Conservation (phyloP, 2,329 filamentous ascomycete species). For the Pseudopithomyces chartarum region DNA sequence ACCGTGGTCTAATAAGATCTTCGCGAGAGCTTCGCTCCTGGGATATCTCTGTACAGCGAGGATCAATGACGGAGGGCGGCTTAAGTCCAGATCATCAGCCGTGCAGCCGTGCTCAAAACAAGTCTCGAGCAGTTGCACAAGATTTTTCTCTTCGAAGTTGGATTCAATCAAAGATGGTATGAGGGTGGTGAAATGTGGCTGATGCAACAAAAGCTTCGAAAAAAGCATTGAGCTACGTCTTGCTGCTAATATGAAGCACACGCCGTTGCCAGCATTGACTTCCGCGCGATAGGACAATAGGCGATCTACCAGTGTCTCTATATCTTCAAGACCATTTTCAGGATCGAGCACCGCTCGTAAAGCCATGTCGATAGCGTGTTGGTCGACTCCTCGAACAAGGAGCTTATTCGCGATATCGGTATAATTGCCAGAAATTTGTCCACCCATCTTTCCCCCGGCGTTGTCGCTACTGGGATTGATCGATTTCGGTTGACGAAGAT, state of each 20-base stretch:
- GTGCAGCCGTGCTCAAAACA: slow-evolving; percentile 58
- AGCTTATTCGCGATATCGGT: slow-evolving; percentile 28
- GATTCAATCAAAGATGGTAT: slow-evolving; percentile 64
- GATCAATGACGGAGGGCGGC: slow-evolving; percentile 19
- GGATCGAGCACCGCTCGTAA: slow-evolving; percentile 20
- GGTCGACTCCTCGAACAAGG: slow-evolving; percentile 33
- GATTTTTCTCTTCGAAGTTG: slow-evolving; percentile 53
- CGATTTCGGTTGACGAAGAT: not conserved
- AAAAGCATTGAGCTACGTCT: slow-evolving; percentile 28
- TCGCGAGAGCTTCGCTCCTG: slow-evolving; percentile 24
- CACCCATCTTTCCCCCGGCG: not conserved
- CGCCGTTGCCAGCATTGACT: slow-evolving; percentile 36
- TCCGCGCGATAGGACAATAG: slow-evolving; percentile 34
- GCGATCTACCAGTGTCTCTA: slow-evolving; percentile 24
- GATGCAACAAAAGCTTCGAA: slow-evolving; percentile 41
- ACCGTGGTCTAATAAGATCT: slow-evolving; percentile 28
- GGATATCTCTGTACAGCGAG: slow-evolving; percentile 34
- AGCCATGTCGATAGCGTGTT: slow-evolving; percentile 23
- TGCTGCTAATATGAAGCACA: slow-evolving; percentile 38
- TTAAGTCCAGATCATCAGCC: slow-evolving; percentile 26
- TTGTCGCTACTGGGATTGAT: not conserved
- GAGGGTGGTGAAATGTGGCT: slow-evolving; percentile 57
- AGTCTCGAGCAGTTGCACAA: slow-evolving; percentile 53
- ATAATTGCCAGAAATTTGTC: not conserved
- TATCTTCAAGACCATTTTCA: slow-evolving; percentile 10